phyloP scores from a whole-genome alignment of 202 grass and related monocot species.

The Bolboschoenoplectus hybrid region DNA sequence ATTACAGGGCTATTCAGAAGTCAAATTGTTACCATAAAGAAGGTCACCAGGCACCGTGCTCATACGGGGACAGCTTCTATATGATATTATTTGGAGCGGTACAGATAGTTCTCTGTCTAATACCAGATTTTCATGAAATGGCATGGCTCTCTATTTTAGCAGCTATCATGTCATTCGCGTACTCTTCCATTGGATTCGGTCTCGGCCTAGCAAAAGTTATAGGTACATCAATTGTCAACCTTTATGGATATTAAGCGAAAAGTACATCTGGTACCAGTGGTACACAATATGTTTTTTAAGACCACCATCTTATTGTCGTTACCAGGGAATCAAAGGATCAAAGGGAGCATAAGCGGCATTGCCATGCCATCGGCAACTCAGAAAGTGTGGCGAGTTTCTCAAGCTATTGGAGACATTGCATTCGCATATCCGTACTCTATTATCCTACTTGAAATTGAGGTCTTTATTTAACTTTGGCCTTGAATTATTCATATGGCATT shows the following conservation, averaged over 20 bases:
- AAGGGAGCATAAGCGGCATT: constrained; percentile 22
- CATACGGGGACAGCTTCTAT: constrained; percentile 46
- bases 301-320: background rate
- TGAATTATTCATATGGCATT: background rate
- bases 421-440: constrained; percentile 86
- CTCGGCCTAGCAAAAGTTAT: constrained; percentile 77
- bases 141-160: constrained; percentile 70
- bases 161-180: constrained; percentile 76
- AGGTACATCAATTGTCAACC: constrained; percentile 40
- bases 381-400: constrained; percentile 58
- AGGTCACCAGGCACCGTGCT: constrained; percentile 54
- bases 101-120: constrained; percentile 66
- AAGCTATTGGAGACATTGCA: constrained; percentile 83
- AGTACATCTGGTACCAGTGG: background rate
- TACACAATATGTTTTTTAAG: background rate
- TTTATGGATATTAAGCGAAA: background rate
- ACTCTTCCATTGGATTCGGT: constrained; percentile 66
- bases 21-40: constrained; percentile 69
- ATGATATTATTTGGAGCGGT: constrained; percentile 68
- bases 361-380: constrained; percentile 16
- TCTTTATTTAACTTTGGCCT: constrained; percentile 25
- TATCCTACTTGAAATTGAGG: constrained; percentile 82
- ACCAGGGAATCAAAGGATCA: constrained; percentile 12
- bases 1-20: constrained; percentile 60
- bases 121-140: constrained; percentile 80